These are phyloP conservation scores for Nowakowskiella sp. DNA, from an alignment of 192 early-diverging fungal species.

Conservation along the genomic window DNA sequence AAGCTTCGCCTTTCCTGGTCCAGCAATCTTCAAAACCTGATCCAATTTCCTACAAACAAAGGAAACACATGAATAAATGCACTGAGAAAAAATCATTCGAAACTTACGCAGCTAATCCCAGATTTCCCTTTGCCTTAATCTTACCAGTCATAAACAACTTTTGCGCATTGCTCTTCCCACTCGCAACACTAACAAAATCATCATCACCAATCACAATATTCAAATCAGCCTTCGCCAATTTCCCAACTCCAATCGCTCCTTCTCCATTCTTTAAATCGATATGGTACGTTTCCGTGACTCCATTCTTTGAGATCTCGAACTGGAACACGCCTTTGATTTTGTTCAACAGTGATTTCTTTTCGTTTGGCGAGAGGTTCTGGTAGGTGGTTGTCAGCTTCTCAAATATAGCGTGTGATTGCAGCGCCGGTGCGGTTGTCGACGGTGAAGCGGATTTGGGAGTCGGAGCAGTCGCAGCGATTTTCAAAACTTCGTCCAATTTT, in stretches of 20 bases:
- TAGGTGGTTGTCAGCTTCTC: slow-evolving; percentile 50
- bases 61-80: too few species aligned
- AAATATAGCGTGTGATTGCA: slow-evolving; percentile 70
- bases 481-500: too few species aligned
- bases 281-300: slow-evolving; percentile 68
- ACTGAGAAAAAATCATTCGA: too few species aligned
- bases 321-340: slow-evolving; percentile 83
- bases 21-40: too few species aligned
- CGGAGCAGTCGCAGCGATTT: slow-evolving; percentile 24
- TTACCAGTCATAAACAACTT: slow-evolving; percentile 89
- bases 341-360: slow-evolving; percentile 54
- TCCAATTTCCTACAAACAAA: too few species aligned
- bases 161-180: slow-evolving; percentile 85
- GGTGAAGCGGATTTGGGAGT: slow-evolving; percentile 16
- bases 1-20: too few species aligned
- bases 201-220: slow-evolving; percentile 62
- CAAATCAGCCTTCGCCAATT: slow-evolving; percentile 58
- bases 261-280: slow-evolving; percentile 77
- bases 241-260: slow-evolving; percentile 49
- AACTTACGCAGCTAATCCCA: slow-evolving; percentile 32
- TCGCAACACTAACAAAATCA: slow-evolving; percentile 73
- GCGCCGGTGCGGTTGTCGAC: slow-evolving; percentile 55
- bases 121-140: slow-evolving; percentile 63
- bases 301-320: slow-evolving; percentile 72
- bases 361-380: slow-evolving; percentile 50